Evolutionary conservation across 805 yeast genomes (phyloP).

Genomic region (Candida boidinii): DNA sequence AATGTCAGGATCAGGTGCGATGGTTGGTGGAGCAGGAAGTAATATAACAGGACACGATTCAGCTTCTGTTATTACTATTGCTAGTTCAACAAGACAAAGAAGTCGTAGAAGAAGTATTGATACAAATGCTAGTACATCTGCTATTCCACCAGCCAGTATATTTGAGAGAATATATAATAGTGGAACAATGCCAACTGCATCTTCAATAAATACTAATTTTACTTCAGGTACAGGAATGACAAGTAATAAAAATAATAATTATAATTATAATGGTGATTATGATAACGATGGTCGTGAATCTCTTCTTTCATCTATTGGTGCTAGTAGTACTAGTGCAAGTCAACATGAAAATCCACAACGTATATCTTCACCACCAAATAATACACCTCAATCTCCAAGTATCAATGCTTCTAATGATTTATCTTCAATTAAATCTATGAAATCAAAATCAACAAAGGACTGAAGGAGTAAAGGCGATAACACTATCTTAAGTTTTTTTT

Average conservation of each 20-base stretch:
- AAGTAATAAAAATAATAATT: neutral
- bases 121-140: conserved; percentile 55
- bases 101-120: conserved; percentile 28
- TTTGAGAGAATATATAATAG: conserved; percentile 40
- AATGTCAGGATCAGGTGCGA: conserved; percentile 1
- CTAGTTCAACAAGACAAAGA: conserved; percentile 24
- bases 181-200: conserved; percentile 11
- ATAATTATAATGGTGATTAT: neutral
- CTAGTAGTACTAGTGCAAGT: no score
- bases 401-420: no score
- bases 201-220: conserved; percentile 2
- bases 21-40: conserved; percentile 3
- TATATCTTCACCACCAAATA: no score
- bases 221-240: neutral
- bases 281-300: neutral
- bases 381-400: no score
- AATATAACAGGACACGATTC: conserved; percentile 13
- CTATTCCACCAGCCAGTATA: conserved; percentile 69
- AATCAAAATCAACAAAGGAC: no score
- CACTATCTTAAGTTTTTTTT: no score
- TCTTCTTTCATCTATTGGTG: no score
- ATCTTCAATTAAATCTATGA: no score
- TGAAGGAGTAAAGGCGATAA: no score
- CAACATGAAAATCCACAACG: no score
- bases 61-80: conserved; percentile 25